Evolutionary conservation across 768 basidiomycete genomes (phyloP), one percentile per base, ranked within the genome.

Genomic region (Mycena olivaceomarginata): DNA sequence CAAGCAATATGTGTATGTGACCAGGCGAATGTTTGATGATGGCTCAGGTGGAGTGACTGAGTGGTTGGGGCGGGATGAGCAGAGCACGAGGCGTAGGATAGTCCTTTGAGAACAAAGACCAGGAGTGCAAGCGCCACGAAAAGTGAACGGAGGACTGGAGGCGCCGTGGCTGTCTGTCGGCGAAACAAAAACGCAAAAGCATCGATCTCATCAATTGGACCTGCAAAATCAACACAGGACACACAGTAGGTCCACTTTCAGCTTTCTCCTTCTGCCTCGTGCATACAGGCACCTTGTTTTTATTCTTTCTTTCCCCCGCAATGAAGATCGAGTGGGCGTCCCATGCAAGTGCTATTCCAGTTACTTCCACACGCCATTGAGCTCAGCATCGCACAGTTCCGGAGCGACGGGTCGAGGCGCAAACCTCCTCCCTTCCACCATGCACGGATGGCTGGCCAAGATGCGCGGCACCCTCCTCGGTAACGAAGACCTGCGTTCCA

Each of bases 401-500:
- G 77, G 56, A 72, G 65, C 72, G 73, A 76, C 66, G 77, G 76
- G 3, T 41, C 69, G 2, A 78, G 74, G 41, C 77, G 77, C n/a
- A 68, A 67, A 10, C 79, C 76, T 66, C 74, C 77, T 1, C 79
- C 78, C 87, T 43, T 43, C 89, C 90, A 56, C 93, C 90, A 89
- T 94, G 83, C 94, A 95, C 79, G 94, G 94, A 43, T 95, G 94
- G 94, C 86, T 95, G 75, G 91, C 92, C n/a, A 95, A 95, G 84
- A 90, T 93, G 91, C 90, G 94, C 76, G 94, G 94, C 37, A 95
- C 94, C 15, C 86, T 95, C 43, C 82, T 89, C 43, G 94, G 93
- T 46, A 88, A 94, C 81, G 94, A 95, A 81, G 81, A 78, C 22
- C 85, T 93, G 63, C 89, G 94, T 77, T 88, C 83, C 69, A 90